phyloP scores from a whole-genome alignment of 306 rosid species.

The Cicer judaicum region DNA sequence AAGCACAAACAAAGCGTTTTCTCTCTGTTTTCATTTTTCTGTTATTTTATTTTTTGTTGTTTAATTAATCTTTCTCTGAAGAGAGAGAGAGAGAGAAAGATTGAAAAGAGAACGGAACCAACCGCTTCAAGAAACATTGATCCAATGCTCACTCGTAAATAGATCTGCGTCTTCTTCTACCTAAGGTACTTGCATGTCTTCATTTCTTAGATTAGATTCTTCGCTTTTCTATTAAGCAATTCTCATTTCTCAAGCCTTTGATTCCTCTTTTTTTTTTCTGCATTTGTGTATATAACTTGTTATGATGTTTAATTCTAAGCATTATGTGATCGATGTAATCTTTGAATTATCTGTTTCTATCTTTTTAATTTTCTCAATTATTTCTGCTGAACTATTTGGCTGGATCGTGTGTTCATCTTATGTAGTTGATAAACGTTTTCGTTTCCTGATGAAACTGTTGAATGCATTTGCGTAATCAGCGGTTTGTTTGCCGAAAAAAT shows the following conservation, averaged over 20 bases:
- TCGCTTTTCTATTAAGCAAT: slow-evolving; percentile 40
- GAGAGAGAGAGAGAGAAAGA: not conserved
- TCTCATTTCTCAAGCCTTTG: slow-evolving; percentile 35
- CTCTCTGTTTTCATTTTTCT: slow-evolving; percentile 25
- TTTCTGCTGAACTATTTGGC: not conserved
- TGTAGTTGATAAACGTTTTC: slow-evolving; percentile 7
- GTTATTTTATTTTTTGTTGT: not conserved
- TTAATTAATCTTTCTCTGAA: not conserved
- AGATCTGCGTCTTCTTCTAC: slow-evolving; percentile 45
- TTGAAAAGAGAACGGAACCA: slow-evolving; percentile 23
- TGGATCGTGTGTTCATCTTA: slow-evolving; percentile 32
- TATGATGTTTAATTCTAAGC: not conserved
- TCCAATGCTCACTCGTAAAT: slow-evolving; percentile 32
- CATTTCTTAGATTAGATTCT: slow-evolving; percentile 19
- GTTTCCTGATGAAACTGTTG: slow-evolving; percentile 7
- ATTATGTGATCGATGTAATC: not conserved
- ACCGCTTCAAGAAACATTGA: slow-evolving; percentile 42
- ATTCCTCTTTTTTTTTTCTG: not conserved
- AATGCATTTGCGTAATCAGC: slow-evolving; percentile 29
- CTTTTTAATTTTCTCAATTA: not conserved
- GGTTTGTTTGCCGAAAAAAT: slow-evolving; percentile 43
- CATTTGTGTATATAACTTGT: slow-evolving; percentile 15
- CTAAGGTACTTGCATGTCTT: slow-evolving; percentile 42
- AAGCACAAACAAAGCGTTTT: slow-evolving; percentile 33
- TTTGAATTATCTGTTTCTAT: slow-evolving; percentile 1